Conservation (phyloP, 139 green algal species). For the Coelastrella sp. region DNA sequence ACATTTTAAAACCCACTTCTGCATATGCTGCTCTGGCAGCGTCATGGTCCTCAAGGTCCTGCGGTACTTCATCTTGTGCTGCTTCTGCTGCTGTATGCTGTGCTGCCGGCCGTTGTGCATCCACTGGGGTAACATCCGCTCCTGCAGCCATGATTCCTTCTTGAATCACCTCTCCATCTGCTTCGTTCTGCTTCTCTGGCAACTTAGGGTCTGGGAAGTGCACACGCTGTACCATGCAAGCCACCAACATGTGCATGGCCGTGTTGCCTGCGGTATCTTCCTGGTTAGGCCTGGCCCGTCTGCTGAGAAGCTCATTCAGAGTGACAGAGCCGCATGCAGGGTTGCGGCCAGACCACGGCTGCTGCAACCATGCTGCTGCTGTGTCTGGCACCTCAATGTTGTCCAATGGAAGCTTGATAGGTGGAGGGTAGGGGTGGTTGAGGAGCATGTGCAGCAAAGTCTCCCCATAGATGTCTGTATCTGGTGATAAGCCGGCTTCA, state of each 20-base stretch:
- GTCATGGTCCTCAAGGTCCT: constrained; percentile 28
- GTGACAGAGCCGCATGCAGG: constrained; percentile 21
- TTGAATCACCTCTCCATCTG: neutral
- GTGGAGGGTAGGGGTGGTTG: constrained; percentile 10
- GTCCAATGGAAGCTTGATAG: neutral
- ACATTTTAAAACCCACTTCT: constrained; percentile 4
- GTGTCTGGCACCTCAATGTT: neutral
- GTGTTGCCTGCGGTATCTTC: constrained; percentile 34
- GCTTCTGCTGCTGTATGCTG: constrained; percentile 25
- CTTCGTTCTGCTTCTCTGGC: neutral
- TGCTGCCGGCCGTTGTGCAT: neutral
- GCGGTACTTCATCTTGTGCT: neutral
- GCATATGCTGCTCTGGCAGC: constrained; percentile 23
- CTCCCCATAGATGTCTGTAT: constrained; percentile 37
- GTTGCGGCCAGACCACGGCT: neutral
- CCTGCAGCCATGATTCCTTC: neutral
- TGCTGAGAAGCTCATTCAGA: constrained; percentile 28
- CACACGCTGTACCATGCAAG: constrained; percentile 35
- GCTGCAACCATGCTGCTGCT: neutral
- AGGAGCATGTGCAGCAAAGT: constrained; percentile 38
- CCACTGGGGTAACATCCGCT: neutral
- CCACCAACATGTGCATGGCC: constrained; percentile 45
- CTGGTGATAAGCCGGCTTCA: constrained; percentile 24
- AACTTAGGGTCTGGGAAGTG: constrained; percentile 23
- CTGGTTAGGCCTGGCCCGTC: neutral